These are phyloP conservation scores for Sugiyamaella smithiae DNA, from an alignment of 805 yeast species.

Conservation along the genomic window DNA sequence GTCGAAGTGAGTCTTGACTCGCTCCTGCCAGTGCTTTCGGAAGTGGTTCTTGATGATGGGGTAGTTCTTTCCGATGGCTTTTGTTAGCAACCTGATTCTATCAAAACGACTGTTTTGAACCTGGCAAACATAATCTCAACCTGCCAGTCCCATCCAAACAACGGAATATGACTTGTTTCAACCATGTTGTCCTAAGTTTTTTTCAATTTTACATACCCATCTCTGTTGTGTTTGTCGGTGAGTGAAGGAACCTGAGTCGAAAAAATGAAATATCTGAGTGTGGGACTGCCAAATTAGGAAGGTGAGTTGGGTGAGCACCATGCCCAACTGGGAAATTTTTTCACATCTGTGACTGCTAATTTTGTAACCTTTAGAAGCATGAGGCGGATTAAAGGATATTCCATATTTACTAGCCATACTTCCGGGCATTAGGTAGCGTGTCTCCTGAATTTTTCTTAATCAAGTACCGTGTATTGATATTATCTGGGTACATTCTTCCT, in stretches of 20 bases:
- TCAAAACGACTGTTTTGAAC: neutral
- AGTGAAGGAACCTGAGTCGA: neutral
- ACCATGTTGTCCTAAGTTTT: neutral
- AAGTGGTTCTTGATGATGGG: conserved; percentile 99
- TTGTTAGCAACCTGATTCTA: conserved; percentile 7
- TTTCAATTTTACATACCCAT: neutral
- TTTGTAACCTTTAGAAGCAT: too few species aligned
- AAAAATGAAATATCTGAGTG: conserved; percentile 5
- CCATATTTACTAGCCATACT: too few species aligned
- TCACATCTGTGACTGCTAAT: neutral
- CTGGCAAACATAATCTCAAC: neutral
- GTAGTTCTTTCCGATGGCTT: conserved; percentile 97
- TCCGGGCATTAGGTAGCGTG: too few species aligned
- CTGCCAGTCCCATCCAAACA: neutral
- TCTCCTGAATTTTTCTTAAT: too few species aligned
- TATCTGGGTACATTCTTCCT: too few species aligned
- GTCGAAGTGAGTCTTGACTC: conserved; percentile 99
- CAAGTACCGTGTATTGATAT: too few species aligned
- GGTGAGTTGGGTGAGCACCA: neutral
- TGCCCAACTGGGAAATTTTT: neutral
- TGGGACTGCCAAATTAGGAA: conserved; percentile 1
- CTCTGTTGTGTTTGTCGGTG: neutral
- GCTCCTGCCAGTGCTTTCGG: conserved; percentile 99
- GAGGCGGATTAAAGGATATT: too few species aligned
- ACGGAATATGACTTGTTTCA: neutral